phyloP scores from a whole-genome alignment of 2,329 filamentous ascomycete genomes.

The Calonectria leucothoes region DNA sequence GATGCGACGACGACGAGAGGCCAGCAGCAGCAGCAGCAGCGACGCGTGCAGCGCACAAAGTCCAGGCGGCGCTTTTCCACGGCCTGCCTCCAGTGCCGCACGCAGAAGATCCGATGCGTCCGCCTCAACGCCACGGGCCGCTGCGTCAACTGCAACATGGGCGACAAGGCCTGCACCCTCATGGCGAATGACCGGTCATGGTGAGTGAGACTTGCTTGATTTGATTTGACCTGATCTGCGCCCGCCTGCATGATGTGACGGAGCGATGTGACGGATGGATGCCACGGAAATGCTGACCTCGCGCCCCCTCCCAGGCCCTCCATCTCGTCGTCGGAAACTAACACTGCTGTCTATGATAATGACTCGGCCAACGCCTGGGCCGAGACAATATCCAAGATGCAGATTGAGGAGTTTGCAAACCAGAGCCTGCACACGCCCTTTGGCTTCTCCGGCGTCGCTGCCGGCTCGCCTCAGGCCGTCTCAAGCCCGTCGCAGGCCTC shows the following conservation, averaged over 20 bases:
- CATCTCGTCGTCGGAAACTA: background rate
- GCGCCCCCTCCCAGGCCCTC: slow-evolving; percentile 4
- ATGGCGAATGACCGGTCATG: slow-evolving; percentile 13
- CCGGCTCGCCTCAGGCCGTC: background rate
- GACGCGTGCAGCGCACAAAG: background rate
- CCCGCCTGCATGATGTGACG: background rate
- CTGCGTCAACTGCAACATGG: slow-evolving; percentile 21
- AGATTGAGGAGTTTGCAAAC: background rate
- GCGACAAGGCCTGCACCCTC: slow-evolving; percentile 12
- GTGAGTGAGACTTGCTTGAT: too few relatives aligned
- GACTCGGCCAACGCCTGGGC: background rate
- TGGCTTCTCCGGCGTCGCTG: background rate
- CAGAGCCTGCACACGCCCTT: background rate
- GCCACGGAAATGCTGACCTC: background rate
- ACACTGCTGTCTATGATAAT: background rate
- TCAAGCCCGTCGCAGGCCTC: background rate
- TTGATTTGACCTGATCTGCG: too few relatives aligned
- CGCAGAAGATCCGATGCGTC: slow-evolving; percentile 13
- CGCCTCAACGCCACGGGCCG: slow-evolving; percentile 1
- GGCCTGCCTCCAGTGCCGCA: slow-evolving; percentile 11
- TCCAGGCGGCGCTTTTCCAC: slow-evolving; percentile 1
- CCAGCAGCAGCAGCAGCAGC: background rate
- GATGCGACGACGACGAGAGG: background rate
- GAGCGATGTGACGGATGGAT: background rate
- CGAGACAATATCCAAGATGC: background rate